Evolutionary conservation across 1,284 basidiomycete genomes (phyloP).

Genomic region (Rhizoctonia solani): DNA sequence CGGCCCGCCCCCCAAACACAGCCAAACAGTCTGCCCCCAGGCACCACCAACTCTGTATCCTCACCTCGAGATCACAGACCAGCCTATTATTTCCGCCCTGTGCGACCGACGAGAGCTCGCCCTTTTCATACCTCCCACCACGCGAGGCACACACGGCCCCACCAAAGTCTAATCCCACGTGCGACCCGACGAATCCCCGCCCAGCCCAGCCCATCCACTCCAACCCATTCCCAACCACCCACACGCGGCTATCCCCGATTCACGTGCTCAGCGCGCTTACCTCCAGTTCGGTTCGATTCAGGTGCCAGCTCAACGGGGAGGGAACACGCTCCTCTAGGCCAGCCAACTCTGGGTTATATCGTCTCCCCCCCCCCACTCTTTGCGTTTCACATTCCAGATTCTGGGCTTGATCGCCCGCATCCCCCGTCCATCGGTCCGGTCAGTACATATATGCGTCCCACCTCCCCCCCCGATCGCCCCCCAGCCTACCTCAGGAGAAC

Average conservation of each 20-base stretch:
- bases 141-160: conserved; percentile 1
- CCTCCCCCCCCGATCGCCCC: too few relatives aligned
- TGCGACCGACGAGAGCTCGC: too few relatives aligned
- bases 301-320: not conserved
- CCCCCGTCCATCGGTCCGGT: too few relatives aligned
- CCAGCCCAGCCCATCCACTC: not conserved
- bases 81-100: too few relatives aligned
- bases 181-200: conserved; percentile 18
- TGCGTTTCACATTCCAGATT: too few relatives aligned
- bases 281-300: not conserved
- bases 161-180: conserved; percentile 33
- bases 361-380: too few relatives aligned
- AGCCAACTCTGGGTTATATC: too few relatives aligned
- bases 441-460: too few relatives aligned
- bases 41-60: not conserved
- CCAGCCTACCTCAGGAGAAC: too few relatives aligned
- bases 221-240: not conserved
- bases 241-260: not conserved
- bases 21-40: conserved; percentile 1
- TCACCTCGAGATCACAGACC: too few relatives aligned
- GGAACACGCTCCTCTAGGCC: too few relatives aligned
- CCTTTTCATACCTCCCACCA: conserved; percentile 11
- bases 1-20: not conserved
- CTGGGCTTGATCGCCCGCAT: too few relatives aligned
- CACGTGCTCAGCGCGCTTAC: not conserved